Evolutionary conservation across 2,329 filamentous ascomycete species (phyloP), one percentile per base, ranked within the genome.

Genomic region (Gaeumannomyces sp.): DNA sequence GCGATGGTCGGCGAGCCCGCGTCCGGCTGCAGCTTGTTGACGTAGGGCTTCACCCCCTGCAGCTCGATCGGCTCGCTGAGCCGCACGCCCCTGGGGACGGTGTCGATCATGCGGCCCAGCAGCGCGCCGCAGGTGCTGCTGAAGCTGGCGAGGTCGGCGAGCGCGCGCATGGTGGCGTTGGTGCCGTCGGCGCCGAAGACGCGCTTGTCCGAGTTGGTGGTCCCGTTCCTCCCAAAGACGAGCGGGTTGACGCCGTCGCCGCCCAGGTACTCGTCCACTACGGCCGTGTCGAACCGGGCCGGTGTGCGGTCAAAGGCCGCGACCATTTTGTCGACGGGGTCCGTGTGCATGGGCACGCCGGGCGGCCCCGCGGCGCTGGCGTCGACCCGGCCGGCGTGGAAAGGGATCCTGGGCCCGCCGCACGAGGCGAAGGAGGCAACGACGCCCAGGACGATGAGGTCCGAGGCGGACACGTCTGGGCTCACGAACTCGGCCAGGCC

Each of bases 21-120:
- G n/a, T 80, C 81, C 10, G 76, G 70, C 64, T 81, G 76, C 19
- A 88, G 75, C 0, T 80, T 80, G 38, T 79, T 76, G 63, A 83
- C 81, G 31, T 76, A 75, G 4, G 85, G 85, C 76, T 88, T 89
- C 69, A 87, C 79, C 19, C 78, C 78, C 72, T 88, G 88, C 0
- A 85, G 83, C 14, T 74, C 73, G 64, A 88, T 80, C 2, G 81
- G 77, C 0, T 73, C 71, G 19, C 81, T 80, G 3, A 88, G 78
- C 0, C 74, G 74, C 4, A 85, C 81, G 4, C 76, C 76, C 2
- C 73, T 70, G 2, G 85, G 85, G 0, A 88, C 84, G 4, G 81
- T 77, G n/a, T 89, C 83, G 66, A 88, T 85, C 85, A 88, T 83
- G 71, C 81, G 83, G 70, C 84, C 81, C 45, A 88, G 73, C 28